A percentile compares a stretch with the other conserved stretches of the same genome.
Evolutionary conservation across 148 eudicot species (phyloP).

Genomic region (Pharnaceum exiguum): DNA sequence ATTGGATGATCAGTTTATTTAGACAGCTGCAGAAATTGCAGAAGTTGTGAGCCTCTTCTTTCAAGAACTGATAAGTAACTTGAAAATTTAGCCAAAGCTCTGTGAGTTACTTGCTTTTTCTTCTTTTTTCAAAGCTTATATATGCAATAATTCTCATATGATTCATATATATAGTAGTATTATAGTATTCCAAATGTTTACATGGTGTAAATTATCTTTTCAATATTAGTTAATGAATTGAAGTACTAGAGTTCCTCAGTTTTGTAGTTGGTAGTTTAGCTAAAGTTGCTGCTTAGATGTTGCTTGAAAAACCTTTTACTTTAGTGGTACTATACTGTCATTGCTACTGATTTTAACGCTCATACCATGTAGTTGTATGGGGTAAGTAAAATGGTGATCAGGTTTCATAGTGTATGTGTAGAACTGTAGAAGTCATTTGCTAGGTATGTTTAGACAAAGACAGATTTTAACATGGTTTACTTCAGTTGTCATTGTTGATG

Average conservation of each 20-base stretch:
- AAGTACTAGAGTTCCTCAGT: too few relatives aligned
- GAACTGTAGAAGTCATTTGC: neutral
- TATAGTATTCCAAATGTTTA: too few relatives aligned
- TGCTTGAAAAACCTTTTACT: too few relatives aligned
- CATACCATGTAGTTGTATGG: too few relatives aligned
- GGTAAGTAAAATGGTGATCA: too few relatives aligned
- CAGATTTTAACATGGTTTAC: neutral
- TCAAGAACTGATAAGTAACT: slow-evolving; percentile 61
- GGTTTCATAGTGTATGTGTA: neutral
- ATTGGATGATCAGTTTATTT: slow-evolving; percentile 69
- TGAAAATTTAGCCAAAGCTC: slow-evolving; percentile 39
- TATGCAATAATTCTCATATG: neutral
- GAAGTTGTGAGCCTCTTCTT: slow-evolving; percentile 61
- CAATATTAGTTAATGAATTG: too few relatives aligned
- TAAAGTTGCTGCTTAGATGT: too few relatives aligned
- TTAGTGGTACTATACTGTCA: too few relatives aligned
- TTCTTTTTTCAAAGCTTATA: neutral
- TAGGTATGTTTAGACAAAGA: neutral
- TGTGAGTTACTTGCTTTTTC: slow-evolving; percentile 28
- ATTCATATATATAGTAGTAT: too few relatives aligned
- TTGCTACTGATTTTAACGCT: too few relatives aligned
- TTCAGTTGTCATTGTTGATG: neutral
- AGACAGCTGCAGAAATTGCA: slow-evolving; percentile 45
- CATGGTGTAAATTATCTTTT: too few relatives aligned
- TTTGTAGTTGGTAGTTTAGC: too few relatives aligned